Conservation (phyloP, 139 green algal genomes). For the Spirogloea muscicola region DNA sequence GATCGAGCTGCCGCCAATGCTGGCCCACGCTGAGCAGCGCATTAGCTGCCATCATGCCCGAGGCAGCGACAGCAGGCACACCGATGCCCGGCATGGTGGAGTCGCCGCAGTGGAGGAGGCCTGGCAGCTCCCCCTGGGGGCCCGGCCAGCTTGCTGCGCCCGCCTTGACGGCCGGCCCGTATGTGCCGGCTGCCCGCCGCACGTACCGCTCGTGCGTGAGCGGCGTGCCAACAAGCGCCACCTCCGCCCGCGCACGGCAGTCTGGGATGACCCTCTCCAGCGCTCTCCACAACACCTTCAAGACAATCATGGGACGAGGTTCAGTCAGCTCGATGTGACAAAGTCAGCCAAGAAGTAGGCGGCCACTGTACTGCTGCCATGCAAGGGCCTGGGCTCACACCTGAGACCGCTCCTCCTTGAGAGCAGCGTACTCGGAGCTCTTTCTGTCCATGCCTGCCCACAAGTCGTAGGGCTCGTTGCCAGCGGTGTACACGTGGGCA, state of each 20-base stretch:
- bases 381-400: no score
- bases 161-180: slow-evolving; percentile 60
- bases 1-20: no score
- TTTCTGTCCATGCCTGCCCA: slow-evolving; percentile 66
- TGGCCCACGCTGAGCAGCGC: slow-evolving; percentile 11
- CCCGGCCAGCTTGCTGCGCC: slow-evolving; percentile 34
- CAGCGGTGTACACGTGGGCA: slow-evolving; percentile 63
- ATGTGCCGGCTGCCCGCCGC: slow-evolving; percentile 51
- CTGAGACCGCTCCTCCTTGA: slow-evolving; percentile 71
- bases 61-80: slow-evolving; percentile 18
- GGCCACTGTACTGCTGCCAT: no score
- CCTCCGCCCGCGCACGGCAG: slow-evolving; percentile 61
- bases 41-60: slow-evolving; percentile 26
- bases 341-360: no score
- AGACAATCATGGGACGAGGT: no score
- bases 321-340: no score
- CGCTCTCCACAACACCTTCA: slow-evolving; percentile 46
- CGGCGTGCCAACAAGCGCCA: slow-evolving; percentile 70
- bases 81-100: slow-evolving; percentile 76
- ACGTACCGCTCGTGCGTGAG: slow-evolving; percentile 51
- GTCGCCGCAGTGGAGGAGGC: slow-evolving; percentile 66
- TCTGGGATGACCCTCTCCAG: slow-evolving; percentile 76
- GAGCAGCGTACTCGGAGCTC: slow-evolving; percentile 60
- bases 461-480: slow-evolving; percentile 71
- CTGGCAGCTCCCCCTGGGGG: slow-evolving; percentile 57